These are phyloP conservation scores for Cercospora canescens DNA, from an alignment of 2,329 filamentous ascomycete genomes.

Conservation along the genomic window DNA sequence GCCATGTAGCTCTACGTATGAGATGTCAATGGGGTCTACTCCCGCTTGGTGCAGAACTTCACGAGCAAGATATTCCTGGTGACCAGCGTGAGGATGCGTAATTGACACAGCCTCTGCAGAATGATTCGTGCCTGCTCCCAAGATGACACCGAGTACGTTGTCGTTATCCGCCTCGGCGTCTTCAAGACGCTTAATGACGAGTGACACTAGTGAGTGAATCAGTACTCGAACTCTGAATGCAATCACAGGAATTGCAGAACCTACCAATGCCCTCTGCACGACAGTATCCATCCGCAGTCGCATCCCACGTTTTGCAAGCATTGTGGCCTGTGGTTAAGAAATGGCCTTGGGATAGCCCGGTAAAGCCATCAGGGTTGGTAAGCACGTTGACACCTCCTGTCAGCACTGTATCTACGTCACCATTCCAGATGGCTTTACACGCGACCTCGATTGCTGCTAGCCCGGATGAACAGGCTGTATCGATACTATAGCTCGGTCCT, in stretches of 20 bases:
- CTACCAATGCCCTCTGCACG: conserved; percentile 74
- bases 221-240: too few species aligned
- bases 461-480: conserved; percentile 78
- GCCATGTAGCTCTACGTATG: conserved; percentile 87
- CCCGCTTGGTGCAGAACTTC: conserved; percentile 70
- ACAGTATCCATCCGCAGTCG: conserved; percentile 79
- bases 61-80: conserved; percentile 72
- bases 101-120: conserved; percentile 80
- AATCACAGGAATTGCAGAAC: too few species aligned
- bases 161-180: conserved; percentile 77
- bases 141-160: conserved; percentile 69
- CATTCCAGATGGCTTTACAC: conserved; percentile 71
- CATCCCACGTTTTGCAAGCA: conserved; percentile 78
- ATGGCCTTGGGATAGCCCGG: conserved; percentile 72
- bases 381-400: conserved; percentile 76
- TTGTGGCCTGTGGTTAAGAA: conserved; percentile 78
- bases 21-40: conserved; percentile 73
- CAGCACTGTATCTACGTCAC: conserved; percentile 78
- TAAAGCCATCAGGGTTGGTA: conserved; percentile 79
- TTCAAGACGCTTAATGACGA: conserved; percentile 77
- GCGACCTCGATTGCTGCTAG: conserved; percentile 70
- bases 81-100: conserved; percentile 76
- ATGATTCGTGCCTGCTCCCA: conserved; percentile 76
- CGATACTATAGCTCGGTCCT: conserved; percentile 70
- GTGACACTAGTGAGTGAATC: too few species aligned